phyloP scores from a whole-genome alignment of 495 filamentous ascomycete species.

The Daldinia childiae region DNA sequence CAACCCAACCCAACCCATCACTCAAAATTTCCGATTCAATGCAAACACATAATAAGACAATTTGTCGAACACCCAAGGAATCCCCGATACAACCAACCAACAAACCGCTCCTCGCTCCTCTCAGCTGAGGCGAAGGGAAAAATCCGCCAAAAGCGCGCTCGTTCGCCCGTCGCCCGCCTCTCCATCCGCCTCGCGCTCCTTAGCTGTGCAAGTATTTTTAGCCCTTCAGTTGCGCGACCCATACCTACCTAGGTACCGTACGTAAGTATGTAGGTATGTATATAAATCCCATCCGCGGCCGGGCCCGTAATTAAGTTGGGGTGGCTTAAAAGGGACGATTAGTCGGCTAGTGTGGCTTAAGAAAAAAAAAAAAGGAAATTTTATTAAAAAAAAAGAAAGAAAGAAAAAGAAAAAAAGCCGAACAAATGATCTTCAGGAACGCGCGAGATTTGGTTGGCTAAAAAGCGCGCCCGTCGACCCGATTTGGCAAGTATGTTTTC shows the following conservation, averaged over 20 bases:
- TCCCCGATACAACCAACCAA: not conserved
- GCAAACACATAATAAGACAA: no score
- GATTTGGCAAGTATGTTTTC: conserved; percentile 36
- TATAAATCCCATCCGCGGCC: no score
- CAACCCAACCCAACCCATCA: no score
- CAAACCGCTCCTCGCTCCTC: not conserved
- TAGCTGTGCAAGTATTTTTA: not conserved
- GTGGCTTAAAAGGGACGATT: no score
- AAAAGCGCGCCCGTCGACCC: conserved; percentile 14
- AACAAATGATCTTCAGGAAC: conserved; percentile 34
- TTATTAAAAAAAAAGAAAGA: no score
- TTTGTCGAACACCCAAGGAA: not conserved
- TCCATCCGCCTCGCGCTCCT: not conserved
- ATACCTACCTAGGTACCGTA: no score
- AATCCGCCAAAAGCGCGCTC: not conserved
- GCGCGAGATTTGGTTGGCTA: conserved; percentile 34
- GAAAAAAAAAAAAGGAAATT: not conserved
- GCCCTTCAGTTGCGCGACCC: not conserved
- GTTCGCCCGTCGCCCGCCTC: not conserved
- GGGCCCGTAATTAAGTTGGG: no score
- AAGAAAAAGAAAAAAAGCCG: no score
- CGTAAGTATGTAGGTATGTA: no score
- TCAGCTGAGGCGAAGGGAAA: not conserved
- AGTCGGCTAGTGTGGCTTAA: not conserved
- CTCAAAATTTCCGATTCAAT: no score